Evolutionary conservation across 495 filamentous ascomycete species (phyloP), one percentile per base, ranked within the genome.

Genomic region (Aspergillus sparsus): DNA sequence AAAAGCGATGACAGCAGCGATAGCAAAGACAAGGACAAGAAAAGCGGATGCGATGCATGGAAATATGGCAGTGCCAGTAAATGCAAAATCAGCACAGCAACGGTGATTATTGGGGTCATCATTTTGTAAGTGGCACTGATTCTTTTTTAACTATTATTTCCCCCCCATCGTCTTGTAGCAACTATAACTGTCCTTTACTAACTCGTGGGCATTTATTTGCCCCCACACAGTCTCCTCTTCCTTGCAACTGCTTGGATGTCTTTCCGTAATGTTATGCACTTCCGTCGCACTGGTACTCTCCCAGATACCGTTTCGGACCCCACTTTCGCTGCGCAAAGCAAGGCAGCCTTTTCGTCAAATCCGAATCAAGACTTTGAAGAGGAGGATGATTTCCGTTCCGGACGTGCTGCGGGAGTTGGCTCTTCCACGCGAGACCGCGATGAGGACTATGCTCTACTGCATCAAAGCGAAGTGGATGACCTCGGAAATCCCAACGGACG

Each of bases 81-180:
- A 49, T 97, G 93, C 73, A 78, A 78, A 15, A 69, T 93, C 50
- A 92, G 89, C 78, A 88, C 89, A 54, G 88, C 85, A 12, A 86
- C 87, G 12, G 87, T 90, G n/a, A 90, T 85, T 13, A 75, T 96
- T 18, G 91, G 85, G 1, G 84, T 94, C 36, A 81, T 96, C 36
- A 85, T 95, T 71, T 91, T 86, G 92, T 96, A 82, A 45, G 85
- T 79, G 13, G 39, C 37, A 31, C 42, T 3, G 21, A 27, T 21
- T 55, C 53, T 33, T 10, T 32, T 51, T 51, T 2, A 54, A 33
- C 13, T 49, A 13, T n/a, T 7, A 8, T 9, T 47, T 1, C 18
- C 2, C n/a, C 44, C 44, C 44, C 5, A 5, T 42, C 15, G 5
- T 11, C 9, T 34, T 33, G 58, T 63, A 18, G 21, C 15, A 21